phyloP scores from a whole-genome alignment of 2,329 filamentous ascomycete species.

The Hypoxylon sp. region DNA sequence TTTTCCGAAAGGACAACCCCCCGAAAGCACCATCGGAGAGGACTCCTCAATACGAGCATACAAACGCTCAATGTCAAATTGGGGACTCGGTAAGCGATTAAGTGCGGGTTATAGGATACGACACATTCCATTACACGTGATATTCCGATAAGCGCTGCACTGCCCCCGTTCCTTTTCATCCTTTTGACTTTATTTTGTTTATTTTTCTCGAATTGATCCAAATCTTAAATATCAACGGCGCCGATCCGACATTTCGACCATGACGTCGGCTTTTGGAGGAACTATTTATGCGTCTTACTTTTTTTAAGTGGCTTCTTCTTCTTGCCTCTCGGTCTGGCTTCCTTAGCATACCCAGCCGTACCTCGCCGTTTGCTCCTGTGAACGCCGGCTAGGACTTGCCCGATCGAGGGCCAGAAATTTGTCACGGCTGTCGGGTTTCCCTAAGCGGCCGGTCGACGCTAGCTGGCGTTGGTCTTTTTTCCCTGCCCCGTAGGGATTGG shows the following conservation, averaged over 20 bases:
- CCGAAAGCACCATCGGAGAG: too few relatives aligned
- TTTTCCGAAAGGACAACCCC: too few relatives aligned
- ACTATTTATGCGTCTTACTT: not conserved
- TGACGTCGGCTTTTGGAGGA: slow-evolving; percentile 29
- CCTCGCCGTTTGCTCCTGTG: too few relatives aligned
- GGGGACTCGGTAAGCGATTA: not conserved
- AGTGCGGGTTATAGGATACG: not conserved
- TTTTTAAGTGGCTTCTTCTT: not conserved
- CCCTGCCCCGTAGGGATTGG: not conserved
- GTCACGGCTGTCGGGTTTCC: not conserved
- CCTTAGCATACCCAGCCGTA: too few relatives aligned
- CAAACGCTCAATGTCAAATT: not conserved
- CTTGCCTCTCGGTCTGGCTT: too few relatives aligned
- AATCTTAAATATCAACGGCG: slow-evolving; percentile 27
- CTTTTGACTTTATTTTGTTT: slow-evolving; percentile 31
- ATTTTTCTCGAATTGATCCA: slow-evolving; percentile 18
- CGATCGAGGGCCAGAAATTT: not conserved
- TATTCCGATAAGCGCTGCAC: too few relatives aligned
- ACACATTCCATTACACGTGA: slow-evolving; percentile 2
- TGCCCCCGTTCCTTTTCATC: not conserved
- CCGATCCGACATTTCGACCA: slow-evolving; percentile 14
- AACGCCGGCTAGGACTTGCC: not conserved
- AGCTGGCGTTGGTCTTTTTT: not conserved
- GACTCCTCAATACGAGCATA: too few relatives aligned
- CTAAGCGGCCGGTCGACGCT: not conserved